Conservation (phyloP, 768 basidiomycete species). For the Cantharellus anzutake region DNA sequence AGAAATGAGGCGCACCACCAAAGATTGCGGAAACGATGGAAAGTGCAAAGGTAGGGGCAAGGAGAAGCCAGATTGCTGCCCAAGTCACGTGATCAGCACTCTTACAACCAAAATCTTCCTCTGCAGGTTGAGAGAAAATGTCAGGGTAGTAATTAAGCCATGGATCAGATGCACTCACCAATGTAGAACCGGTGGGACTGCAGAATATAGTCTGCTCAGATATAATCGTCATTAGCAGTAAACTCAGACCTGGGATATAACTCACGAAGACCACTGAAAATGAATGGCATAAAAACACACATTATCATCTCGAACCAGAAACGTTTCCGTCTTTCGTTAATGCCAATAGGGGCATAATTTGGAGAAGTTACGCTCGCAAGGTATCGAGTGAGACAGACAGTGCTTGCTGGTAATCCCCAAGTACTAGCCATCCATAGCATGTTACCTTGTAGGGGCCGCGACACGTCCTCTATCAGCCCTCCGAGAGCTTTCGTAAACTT, state of each 20-base stretch:
- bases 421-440: neutral
- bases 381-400: neutral
- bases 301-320: neutral
- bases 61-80: neutral
- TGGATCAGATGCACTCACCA: neutral
- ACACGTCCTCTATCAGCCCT: neutral
- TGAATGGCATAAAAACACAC: neutral
- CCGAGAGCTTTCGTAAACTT: neutral
- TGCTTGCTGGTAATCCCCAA: neutral
- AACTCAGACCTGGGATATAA: neutral
- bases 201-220: neutral
- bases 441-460: neutral
- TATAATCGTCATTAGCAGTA: neutral
- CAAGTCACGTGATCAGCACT: neutral
- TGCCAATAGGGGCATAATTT: neutral
- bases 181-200: neutral
- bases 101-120: neutral
- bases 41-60: neutral
- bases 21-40: neutral
- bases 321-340: neutral
- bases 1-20: neutral
- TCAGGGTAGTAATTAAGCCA: neutral
- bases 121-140: neutral
- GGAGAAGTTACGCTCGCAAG: neutral
- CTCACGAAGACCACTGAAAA: neutral